Conservation (phyloP, 495 filamentous ascomycete species). For the Penicillium daleae region DNA sequence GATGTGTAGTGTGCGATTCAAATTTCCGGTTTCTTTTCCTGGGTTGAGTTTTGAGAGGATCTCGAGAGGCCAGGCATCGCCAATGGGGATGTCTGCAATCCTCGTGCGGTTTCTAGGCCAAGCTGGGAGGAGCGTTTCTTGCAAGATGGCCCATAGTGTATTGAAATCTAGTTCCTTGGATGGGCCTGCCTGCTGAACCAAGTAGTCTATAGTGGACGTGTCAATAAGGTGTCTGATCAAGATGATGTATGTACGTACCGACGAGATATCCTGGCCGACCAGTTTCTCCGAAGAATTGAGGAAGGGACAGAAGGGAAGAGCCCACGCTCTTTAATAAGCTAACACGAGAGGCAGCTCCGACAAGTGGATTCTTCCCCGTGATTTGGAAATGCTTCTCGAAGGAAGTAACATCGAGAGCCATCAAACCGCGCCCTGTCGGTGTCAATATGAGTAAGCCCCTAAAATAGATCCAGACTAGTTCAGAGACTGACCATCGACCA, state of each 20-base stretch:
- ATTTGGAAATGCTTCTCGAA: constrained; percentile 43
- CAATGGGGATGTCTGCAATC: constrained; percentile 54
- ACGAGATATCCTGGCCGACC: constrained; percentile 60
- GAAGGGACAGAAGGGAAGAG: constrained; percentile 47
- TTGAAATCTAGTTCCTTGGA: constrained; percentile 34
- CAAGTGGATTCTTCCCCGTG: constrained; percentile 51
- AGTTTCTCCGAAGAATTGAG: constrained; percentile 53
- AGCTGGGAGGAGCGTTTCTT: constrained; percentile 53
- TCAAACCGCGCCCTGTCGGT: not conserved
- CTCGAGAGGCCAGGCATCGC: constrained; percentile 60
- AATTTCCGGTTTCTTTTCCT: constrained; percentile 9
- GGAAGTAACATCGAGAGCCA: constrained; percentile 5
- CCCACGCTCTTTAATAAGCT: constrained; percentile 53
- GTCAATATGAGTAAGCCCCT: not conserved
- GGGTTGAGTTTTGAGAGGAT: constrained; percentile 23
- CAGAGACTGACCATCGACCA: constrained; percentile 32
- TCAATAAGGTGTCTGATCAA: not conserved
- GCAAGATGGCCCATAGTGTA: constrained; percentile 53
- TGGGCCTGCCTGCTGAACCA: constrained; percentile 34
- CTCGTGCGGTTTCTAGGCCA: constrained; percentile 60
- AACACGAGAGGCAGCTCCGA: constrained; percentile 54
- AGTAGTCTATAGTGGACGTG: constrained; percentile 46
- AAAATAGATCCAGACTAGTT: not conserved
- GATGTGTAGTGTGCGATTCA: constrained; percentile 26
- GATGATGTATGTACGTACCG: constrained; percentile 38